Conservation (phyloP, 148 eudicot genomes). For the Rhododendron vialii region DNA sequence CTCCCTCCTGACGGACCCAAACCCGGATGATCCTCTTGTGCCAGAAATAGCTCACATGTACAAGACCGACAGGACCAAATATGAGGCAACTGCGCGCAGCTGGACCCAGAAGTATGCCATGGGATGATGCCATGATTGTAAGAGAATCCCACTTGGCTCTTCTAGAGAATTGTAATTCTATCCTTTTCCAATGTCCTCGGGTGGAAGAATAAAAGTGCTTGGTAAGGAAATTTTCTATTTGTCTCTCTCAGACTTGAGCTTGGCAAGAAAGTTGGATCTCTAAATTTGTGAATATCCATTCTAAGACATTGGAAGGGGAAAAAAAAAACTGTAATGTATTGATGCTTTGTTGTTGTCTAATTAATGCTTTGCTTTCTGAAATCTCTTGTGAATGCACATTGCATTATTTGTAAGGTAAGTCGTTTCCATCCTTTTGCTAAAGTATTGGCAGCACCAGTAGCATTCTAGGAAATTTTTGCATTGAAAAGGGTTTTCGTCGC, state of each 20-base stretch:
- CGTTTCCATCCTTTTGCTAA: not conserved
- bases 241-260: slow-evolving; percentile 3
- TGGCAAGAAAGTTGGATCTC: slow-evolving; percentile 5
- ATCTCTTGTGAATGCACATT: not conserved
- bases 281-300: slow-evolving; percentile 15
- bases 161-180: not conserved
- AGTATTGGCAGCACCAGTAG: not conserved
- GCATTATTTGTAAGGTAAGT: not conserved
- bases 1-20: slow-evolving; percentile 41
- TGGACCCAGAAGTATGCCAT: slow-evolving; percentile 47
- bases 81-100: slow-evolving; percentile 46
- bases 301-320: not conserved
- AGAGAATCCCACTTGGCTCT: not conserved
- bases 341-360: slow-evolving; percentile 3
- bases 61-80: slow-evolving; percentile 38
- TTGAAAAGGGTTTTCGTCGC: not conserved
- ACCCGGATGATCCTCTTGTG: slow-evolving; percentile 45
- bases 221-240: slow-evolving; percentile 3
- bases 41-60: slow-evolving; percentile 48
- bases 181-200: not conserved
- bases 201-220: slow-evolving; percentile 10
- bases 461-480: not conserved
- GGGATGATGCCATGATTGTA: slow-evolving; percentile 38
- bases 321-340: not conserved
- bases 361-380: not conserved